These are phyloP conservation scores for Stromatinia cepivora DNA, from an alignment of 2,329 filamentous ascomycete genomes.

Conservation along the genomic window DNA sequence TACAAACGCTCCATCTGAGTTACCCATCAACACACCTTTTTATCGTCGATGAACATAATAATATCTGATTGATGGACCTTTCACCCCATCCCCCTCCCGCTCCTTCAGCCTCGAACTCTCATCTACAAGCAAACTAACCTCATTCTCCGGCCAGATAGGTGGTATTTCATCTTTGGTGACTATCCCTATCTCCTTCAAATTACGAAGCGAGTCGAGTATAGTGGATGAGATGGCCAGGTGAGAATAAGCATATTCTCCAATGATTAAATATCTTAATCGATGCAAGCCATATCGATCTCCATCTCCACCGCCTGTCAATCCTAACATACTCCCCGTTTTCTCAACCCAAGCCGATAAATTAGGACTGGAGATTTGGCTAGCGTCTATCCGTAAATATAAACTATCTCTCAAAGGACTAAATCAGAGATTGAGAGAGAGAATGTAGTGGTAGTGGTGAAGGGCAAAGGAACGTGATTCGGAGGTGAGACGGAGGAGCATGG, in stretches of 20 bases:
- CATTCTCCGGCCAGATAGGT: background rate
- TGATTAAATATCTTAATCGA: background rate
- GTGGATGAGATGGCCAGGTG: background rate
- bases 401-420: background rate
- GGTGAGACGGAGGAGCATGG: background rate
- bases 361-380: background rate
- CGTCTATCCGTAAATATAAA: conserved; percentile 3
- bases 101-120: background rate
- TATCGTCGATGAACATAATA: background rate
- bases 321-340: background rate
- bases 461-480: conserved; percentile 11
- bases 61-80: background rate
- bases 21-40: background rate
- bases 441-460: conserved; percentile 8
- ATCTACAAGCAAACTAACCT: background rate
- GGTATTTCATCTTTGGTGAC: background rate
- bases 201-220: background rate
- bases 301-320: background rate
- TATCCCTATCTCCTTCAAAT: conserved; percentile 9
- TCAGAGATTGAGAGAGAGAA: background rate
- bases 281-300: background rate
- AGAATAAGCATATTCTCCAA: background rate
- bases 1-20: conserved; percentile 1
- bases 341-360: background rate
- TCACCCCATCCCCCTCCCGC: background rate